phyloP scores from a whole-genome alignment of 202 grass and related monocot genomes.

The Eragrostis tef region DNA sequence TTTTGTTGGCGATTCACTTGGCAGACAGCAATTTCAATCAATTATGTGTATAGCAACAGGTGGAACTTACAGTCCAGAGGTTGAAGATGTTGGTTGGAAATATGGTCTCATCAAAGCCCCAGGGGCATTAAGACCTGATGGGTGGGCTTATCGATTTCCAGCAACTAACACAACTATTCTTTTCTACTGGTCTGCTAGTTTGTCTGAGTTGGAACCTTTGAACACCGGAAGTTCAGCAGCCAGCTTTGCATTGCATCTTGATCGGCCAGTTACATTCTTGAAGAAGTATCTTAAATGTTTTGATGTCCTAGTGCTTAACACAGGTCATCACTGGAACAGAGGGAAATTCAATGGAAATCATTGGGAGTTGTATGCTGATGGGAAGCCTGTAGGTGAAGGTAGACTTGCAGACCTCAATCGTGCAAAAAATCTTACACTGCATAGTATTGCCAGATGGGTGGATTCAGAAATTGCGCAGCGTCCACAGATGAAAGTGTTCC shows the following conservation, averaged over 20 bases:
- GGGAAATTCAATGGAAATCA: conserved; percentile 75
- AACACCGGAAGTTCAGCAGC: conserved; percentile 49
- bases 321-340: conserved; percentile 93
- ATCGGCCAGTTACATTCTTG: conserved; percentile 78
- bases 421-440: conserved; percentile 74
- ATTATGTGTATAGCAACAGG: conserved; percentile 83
- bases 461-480: conserved; percentile 57
- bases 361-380: conserved; percentile 75
- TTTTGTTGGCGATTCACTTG: conserved; percentile 90
- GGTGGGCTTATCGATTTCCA: conserved; percentile 84
- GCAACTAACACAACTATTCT: conserved; percentile 74
- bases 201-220: conserved; percentile 80
- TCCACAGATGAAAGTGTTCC: conserved; percentile 68
- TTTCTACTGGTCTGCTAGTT: conserved; percentile 90
- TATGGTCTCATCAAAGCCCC: conserved; percentile 76
- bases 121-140: conserved; percentile 75
- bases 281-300: conserved; percentile 67
- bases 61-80: conserved; percentile 63
- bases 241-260: conserved; percentile 81
- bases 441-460: conserved; percentile 72
- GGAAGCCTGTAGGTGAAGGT: conserved; percentile 54
- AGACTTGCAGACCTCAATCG: conserved; percentile 54
- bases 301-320: conserved; percentile 84
- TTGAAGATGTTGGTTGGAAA: conserved; percentile 77
- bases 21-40: conserved; percentile 94